These are phyloP conservation scores for Penicillium sclerotiorum DNA, from an alignment of 2,329 filamentous ascomycete genomes.

Conservation along the genomic window DNA sequence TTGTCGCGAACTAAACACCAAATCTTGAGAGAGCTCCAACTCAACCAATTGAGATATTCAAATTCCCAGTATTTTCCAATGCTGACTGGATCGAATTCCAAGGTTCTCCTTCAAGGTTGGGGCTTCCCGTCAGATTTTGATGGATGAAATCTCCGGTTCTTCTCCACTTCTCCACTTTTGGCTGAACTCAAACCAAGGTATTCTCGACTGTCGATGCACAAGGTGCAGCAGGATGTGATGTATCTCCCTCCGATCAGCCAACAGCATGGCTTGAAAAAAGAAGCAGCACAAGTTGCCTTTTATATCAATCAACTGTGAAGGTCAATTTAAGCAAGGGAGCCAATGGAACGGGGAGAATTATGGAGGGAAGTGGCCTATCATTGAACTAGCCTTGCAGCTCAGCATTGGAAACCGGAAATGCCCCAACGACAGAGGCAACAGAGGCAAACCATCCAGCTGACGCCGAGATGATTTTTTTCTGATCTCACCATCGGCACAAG, in stretches of 20 bases:
- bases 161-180: slow-evolving; percentile 7
- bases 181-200: slow-evolving; percentile 11
- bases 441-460: no score
- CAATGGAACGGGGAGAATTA: not conserved
- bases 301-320: not conserved
- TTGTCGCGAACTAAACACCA: no score
- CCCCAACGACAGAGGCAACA: no score
- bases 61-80: no score
- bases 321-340: not conserved
- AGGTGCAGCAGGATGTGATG: slow-evolving; percentile 2
- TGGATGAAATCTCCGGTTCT: not conserved
- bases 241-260: not conserved
- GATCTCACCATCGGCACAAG: not conserved
- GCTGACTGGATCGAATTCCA: not conserved
- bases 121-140: not conserved
- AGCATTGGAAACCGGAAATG: not conserved
- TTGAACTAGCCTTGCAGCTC: not conserved
- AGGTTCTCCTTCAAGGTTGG: not conserved
- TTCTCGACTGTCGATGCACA: no score
- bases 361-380: not conserved
- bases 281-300: not conserved
- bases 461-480: not conserved
- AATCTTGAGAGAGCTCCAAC: no score
- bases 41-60: no score
- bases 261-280: no score